These are phyloP conservation scores for Curvularia spicifera DNA, from an alignment of 2,329 filamentous ascomycete species.

Conservation along the genomic window DNA sequence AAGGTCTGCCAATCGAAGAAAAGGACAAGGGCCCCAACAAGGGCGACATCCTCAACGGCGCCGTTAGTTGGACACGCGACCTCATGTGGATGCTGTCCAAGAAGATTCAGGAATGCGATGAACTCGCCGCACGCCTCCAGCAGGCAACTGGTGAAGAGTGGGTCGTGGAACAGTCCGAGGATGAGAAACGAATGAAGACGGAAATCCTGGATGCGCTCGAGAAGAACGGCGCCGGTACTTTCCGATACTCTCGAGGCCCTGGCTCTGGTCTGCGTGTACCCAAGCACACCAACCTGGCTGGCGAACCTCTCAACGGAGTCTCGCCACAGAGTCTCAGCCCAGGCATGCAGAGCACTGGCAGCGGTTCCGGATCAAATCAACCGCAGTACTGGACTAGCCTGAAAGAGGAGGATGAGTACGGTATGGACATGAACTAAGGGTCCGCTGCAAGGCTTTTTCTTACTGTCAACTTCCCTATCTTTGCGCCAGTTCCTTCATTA, in stretches of 20 bases:
- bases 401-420: constrained; percentile 92
- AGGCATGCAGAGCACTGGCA: constrained; percentile 69
- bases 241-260: constrained; percentile 81
- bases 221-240: constrained; percentile 76
- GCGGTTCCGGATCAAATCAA: constrained; percentile 59
- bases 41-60: constrained; percentile 95
- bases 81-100: constrained; percentile 95
- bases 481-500: constrained; percentile 35
- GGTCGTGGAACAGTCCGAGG: constrained; percentile 68
- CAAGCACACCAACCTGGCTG: constrained; percentile 88
- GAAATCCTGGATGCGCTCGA: constrained; percentile 87
- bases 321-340: constrained; percentile 64
- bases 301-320: constrained; percentile 70
- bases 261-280: constrained; percentile 90
- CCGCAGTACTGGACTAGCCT: constrained; percentile 69
- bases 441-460: constrained; percentile 9
- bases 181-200: constrained; percentile 93
- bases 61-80: constrained; percentile 95
- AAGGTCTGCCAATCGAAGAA: constrained; percentile 89
- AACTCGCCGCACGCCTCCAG: constrained; percentile 73
- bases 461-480: constrained; percentile 18
- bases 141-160: constrained; percentile 49
- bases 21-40: constrained; percentile 99
- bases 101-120: constrained; percentile 87
- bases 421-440: constrained; percentile 68